Evolutionary conservation across 163 green algal genomes (phyloP).

Genomic region (Scenedesmus sp.): DNA sequence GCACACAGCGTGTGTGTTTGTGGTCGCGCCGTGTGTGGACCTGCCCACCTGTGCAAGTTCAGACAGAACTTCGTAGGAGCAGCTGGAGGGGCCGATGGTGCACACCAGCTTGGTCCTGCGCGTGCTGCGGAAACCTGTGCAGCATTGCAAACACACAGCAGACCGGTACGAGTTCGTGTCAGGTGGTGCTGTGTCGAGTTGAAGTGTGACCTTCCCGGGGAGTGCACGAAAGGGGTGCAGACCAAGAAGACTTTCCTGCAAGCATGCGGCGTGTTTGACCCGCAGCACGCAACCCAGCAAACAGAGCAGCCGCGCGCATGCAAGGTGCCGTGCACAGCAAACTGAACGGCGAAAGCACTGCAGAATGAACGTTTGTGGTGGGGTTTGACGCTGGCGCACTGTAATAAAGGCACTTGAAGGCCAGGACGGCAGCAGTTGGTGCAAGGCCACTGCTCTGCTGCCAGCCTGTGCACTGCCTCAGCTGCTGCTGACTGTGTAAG

Average conservation of each 20-base stretch:
- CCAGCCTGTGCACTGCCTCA: neutral
- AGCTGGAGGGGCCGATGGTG: conserved; percentile 86
- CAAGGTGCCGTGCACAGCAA: too few species aligned
- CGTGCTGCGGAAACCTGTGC: conserved; percentile 51
- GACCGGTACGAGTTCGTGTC: neutral
- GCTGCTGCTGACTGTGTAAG: neutral
- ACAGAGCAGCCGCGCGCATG: neutral
- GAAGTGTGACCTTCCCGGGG: too few species aligned
- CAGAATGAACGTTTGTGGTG: neutral
- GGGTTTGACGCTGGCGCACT: neutral
- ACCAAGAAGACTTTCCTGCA: too few species aligned
- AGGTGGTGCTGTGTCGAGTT: too few species aligned
- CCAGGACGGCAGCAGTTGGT: too few species aligned
- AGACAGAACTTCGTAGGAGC: conserved; percentile 73
- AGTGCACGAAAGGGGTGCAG: too few species aligned
- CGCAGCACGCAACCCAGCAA: neutral
- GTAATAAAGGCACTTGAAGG: too few species aligned
- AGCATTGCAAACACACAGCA: neutral
- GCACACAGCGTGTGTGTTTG: too few species aligned
- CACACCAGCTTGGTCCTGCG: conserved; percentile 89
- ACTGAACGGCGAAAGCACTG: neutral
- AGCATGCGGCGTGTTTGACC: neutral
- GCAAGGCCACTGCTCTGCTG: too few species aligned
- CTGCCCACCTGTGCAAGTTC: conserved; percentile 58
- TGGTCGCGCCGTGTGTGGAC: too few species aligned